These are phyloP conservation scores for Neofusicoccum parvum DNA, from an alignment of 2,329 filamentous ascomycete species.

Conservation along the genomic window DNA sequence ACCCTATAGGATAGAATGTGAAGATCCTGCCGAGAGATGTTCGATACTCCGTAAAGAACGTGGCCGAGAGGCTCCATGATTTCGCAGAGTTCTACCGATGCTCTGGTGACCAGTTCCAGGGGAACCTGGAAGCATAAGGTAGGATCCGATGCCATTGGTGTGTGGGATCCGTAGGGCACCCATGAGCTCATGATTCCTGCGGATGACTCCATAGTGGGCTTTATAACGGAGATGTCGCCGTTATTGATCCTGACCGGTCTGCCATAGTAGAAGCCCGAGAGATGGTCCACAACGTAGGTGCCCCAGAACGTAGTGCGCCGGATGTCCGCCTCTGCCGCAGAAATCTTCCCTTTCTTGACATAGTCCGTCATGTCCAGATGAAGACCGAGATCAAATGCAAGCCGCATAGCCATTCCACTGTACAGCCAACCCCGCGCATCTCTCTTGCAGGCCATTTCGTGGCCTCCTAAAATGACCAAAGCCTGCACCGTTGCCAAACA, in stretches of 20 bases:
- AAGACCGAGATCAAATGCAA: conserved; percentile 28
- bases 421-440: conserved; percentile 57
- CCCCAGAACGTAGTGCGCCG: conserved; percentile 48
- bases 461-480: conserved; percentile 48
- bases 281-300: conserved; percentile 44
- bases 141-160: conserved; percentile 10
- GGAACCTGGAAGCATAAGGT: conserved; percentile 16
- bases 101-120: conserved; percentile 22
- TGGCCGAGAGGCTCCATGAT: conserved; percentile 47
- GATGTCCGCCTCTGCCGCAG: conserved; percentile 42
- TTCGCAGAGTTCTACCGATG: conserved; percentile 45
- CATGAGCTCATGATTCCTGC: conserved; percentile 18
- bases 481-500: conserved; percentile 53
- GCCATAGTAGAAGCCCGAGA: conserved; percentile 48
- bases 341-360: conserved; percentile 44
- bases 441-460: conserved; percentile 48
- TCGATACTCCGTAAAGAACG: conserved; percentile 36
- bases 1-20: conserved; percentile 40
- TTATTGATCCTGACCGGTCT: conserved; percentile 43
- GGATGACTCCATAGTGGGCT: conserved; percentile 34
- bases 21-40: conserved; percentile 39
- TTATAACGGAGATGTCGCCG: conserved; percentile 44
- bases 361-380: conserved; percentile 48
- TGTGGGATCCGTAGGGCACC: conserved; percentile 21
- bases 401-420: conserved; percentile 41